Conservation (phyloP, 805 yeast genomes). For the Wickerhamiella slavikovae region DNA sequence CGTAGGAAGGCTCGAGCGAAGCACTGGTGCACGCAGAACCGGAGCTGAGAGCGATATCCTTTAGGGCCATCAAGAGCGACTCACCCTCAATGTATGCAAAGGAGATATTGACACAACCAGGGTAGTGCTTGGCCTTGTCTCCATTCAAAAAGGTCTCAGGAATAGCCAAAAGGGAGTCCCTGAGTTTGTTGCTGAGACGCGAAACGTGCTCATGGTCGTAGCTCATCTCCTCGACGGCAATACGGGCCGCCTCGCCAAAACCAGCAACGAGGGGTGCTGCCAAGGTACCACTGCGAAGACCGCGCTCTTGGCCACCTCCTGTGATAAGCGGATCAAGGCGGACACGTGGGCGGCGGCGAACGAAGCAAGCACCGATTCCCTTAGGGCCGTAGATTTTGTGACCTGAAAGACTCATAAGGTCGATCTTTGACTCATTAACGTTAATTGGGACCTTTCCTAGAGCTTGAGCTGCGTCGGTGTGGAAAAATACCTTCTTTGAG, state of each 20-base stretch:
- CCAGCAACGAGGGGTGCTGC: slow-evolving; percentile 95
- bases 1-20: slow-evolving; percentile 92
- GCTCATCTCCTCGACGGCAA: slow-evolving; percentile 51
- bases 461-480: slow-evolving; percentile 95
- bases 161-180: slow-evolving; percentile 49
- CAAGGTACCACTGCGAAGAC: slow-evolving; percentile 87
- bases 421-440: slow-evolving; percentile 84
- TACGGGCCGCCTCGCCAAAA: slow-evolving; percentile 90
- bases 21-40: slow-evolving; percentile 99
- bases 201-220: slow-evolving; percentile 55
- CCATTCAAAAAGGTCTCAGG: slow-evolving; percentile 89
- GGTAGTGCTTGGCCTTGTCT: slow-evolving; percentile 47
- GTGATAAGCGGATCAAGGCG: slow-evolving; percentile 85
- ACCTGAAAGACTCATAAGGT: slow-evolving; percentile 79
- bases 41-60: slow-evolving; percentile 86
- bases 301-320: slow-evolving; percentile 99
- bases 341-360: slow-evolving; percentile 95
- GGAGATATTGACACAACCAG: slow-evolving; percentile 92
- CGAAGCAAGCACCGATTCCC: slow-evolving; percentile 90
- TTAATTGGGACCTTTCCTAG: slow-evolving; percentile 85
- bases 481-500: slow-evolving; percentile 79
- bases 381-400: slow-evolving; percentile 97
- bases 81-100: slow-evolving; percentile 98
- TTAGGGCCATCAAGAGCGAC: slow-evolving; percentile 89
- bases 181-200: slow-evolving; percentile 51